phyloP scores from a whole-genome alignment of 192 early-diverging fungal species.

The Coemansia brasiliensis region DNA sequence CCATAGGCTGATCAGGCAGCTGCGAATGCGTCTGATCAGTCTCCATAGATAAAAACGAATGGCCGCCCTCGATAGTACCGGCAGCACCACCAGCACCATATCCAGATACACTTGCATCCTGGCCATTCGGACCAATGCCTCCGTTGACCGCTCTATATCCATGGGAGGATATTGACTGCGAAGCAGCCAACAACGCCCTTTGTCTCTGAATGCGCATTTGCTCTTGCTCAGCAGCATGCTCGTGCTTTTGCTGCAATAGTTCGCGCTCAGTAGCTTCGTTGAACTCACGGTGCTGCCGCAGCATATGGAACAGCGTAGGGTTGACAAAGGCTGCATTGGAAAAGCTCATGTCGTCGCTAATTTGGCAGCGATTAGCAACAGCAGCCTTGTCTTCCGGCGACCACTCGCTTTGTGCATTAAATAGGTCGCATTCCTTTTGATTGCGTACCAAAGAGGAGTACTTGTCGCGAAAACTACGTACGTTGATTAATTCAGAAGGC shows the following conservation, averaged over 20 bases:
- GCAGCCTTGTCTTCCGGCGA: slow-evolving; percentile 25
- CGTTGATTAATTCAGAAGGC: slow-evolving; percentile 52
- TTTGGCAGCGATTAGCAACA: slow-evolving; percentile 40
- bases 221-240: slow-evolving; percentile 36
- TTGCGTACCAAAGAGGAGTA: slow-evolving; percentile 41
- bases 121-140: background rate
- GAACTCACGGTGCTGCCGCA: slow-evolving; percentile 56
- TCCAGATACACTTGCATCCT: background rate
- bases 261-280: slow-evolving; percentile 57
- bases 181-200: slow-evolving; percentile 1
- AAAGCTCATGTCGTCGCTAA: slow-evolving; percentile 53
- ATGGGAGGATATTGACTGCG: no score
- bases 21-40: slow-evolving; percentile 1
- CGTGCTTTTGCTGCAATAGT: slow-evolving; percentile 42
- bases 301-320: slow-evolving; percentile 56
- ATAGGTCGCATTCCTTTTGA: slow-evolving; percentile 42
- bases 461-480: slow-evolving; percentile 53
- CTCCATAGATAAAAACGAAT: no score
- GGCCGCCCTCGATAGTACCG: background rate
- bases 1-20: slow-evolving; percentile 32
- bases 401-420: slow-evolving; percentile 43
- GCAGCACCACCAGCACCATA: background rate
- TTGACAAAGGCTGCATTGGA: slow-evolving; percentile 56
- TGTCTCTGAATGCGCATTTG: slow-evolving; percentile 21
- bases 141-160: no score